Base-by-base conservation (phyloP, 2,329 filamentous ascomycete species). In the Colletotrichum liriopes region DNA sequence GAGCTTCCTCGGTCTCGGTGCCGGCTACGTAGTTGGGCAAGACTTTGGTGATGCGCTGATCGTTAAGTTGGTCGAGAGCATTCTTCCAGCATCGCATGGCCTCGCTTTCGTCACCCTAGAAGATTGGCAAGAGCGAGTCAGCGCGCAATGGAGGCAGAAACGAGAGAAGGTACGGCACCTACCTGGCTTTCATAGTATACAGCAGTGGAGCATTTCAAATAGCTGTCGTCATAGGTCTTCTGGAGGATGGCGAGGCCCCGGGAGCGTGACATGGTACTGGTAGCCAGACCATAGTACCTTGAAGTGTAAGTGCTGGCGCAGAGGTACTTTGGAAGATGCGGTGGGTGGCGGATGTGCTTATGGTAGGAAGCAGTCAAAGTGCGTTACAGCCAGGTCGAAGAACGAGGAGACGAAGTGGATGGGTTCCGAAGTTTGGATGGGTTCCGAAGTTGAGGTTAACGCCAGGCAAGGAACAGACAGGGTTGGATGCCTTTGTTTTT, bases 221-320 rank as follows among this genome's bases (percentile, higher is more conserved):
- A 98, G 82, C 93, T 95, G 82, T 98, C 95, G 85, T 98, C 96
- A 84, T 98, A 98, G 67, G 95, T 97, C 89, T 98, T 98, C 85
- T 98, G 96, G 82, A 98, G 91, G 74, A 91, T 91, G 82, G 93
- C 91, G 79, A 91, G 88, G 74, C 82, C 82, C 79, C 83, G 87
- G 80, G 83, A 88, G 77, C 84, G 85, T 81, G 87, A 86, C 88
- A 90, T 90, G 76, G 78, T 84, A 70, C 49, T 67, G 61, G 35
- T 47, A 43, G 52, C 68, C 65, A 67, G 58, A 72, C 67, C 71
- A 72, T 73, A 73, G 56, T 60, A 61, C n/a, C 23, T 29, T 3
- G 16, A 12, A 14, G 26, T 54, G 20, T 37, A 49, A 55, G 47
- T 51, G 43, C 26, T 35, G 65, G n/a, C 26, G 56, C 65, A 43